phyloP scores from a whole-genome alignment of 2,329 filamentous ascomycete genomes.

The Arthrobotrys iridis region DNA sequence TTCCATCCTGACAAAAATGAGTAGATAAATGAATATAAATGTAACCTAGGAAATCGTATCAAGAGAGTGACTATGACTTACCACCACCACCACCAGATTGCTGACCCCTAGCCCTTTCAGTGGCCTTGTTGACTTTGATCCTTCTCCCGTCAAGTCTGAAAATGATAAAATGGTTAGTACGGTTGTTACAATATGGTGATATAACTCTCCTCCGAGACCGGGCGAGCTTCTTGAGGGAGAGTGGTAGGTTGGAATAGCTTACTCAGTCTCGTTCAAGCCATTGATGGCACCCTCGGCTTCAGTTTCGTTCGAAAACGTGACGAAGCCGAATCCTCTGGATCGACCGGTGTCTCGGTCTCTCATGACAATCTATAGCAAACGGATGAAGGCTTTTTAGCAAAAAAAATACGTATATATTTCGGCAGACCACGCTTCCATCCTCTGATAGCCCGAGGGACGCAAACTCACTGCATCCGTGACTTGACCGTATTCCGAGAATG shows the following conservation, averaged over 20 bases:
- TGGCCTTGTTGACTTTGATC: conserved; percentile 95
- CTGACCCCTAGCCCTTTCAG: too few relatives aligned
- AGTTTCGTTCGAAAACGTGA: conserved; percentile 80
- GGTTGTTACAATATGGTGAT: conserved; percentile 7
- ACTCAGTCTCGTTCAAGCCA: conserved; percentile 91
- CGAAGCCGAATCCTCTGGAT: conserved; percentile 97
- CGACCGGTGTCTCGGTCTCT: conserved; percentile 97
- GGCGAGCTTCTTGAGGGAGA: too few relatives aligned
- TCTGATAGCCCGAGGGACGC: too few relatives aligned
- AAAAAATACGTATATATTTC: conserved; percentile 54
- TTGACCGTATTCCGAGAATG: conserved; percentile 89
- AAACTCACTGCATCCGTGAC: conserved; percentile 93
- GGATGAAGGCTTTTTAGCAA: conserved; percentile 34
- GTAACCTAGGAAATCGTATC: too few relatives aligned
- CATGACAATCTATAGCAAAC: conserved; percentile 79
- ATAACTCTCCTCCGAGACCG: too few relatives aligned
- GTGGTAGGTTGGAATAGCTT: conserved; percentile 62
- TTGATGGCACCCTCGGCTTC: conserved; percentile 81
- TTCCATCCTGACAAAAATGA: not conserved
- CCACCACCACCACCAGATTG: conserved; percentile 71
- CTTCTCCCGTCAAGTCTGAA: conserved; percentile 88
- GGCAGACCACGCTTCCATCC: too few relatives aligned
- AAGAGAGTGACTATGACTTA: conserved; percentile 64
- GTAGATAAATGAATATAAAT: not conserved
- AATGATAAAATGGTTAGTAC: conserved; percentile 54